A percentile compares a stretch with the other conserved stretches of the same genome.
phyloP scores from a whole-genome alignment of 495 filamentous ascomycete genomes.

The Podospora conica region DNA sequence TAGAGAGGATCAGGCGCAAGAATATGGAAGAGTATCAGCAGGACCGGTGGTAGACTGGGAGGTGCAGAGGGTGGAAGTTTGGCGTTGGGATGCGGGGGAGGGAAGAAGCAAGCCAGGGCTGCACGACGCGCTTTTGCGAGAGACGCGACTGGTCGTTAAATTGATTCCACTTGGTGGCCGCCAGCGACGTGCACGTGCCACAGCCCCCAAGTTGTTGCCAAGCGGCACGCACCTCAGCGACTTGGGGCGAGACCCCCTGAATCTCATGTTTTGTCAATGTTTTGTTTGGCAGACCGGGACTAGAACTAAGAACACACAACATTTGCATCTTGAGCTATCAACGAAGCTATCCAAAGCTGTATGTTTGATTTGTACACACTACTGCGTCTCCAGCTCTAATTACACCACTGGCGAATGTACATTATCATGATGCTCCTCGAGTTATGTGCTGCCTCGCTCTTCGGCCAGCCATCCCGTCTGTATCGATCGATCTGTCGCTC shows the following conservation, averaged over 20 bases:
- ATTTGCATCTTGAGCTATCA: background rate
- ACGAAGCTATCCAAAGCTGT: background rate
- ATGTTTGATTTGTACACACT: background rate
- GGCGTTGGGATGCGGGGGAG: constrained; percentile 5
- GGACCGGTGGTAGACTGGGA: constrained; percentile 3
- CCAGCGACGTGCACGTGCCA: constrained; percentile 3
- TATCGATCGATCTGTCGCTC: background rate
- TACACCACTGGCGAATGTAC: constrained; percentile 1
- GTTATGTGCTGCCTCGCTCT: background rate
- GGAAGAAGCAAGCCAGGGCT: constrained; percentile 11
- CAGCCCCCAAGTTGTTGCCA: background rate
- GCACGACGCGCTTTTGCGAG: constrained; percentile 20
- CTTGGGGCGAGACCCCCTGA: background rate
- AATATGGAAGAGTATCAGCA: background rate
- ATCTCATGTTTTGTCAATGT: background rate
- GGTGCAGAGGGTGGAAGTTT: background rate
- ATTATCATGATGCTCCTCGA: constrained; percentile 1
- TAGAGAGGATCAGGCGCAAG: background rate
- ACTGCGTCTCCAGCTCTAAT: background rate
- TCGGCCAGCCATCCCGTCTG: background rate
- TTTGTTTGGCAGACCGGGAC: background rate
- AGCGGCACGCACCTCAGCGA: background rate
- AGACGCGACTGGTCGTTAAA: constrained; percentile 25
- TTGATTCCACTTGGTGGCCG: constrained; percentile 21
- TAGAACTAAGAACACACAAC: background rate